Evolutionary conservation across 306 rosid genomes (phyloP).

Genomic region (Cucumis hystrix): DNA sequence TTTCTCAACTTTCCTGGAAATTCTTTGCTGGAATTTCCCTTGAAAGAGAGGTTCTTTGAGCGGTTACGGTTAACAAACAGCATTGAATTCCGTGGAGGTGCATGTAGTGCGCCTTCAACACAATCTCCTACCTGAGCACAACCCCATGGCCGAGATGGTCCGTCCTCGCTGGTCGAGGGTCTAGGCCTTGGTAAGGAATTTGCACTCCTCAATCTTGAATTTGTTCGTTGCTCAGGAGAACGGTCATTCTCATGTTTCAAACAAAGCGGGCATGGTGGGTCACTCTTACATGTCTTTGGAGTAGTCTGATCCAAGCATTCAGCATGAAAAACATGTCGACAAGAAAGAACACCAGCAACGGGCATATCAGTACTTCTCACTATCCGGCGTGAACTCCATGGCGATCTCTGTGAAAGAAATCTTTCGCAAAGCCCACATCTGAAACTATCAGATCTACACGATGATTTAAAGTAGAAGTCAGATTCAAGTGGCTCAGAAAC

Average conservation of each 20-base stretch:
- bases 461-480: slow-evolving; percentile 23
- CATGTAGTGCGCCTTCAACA: slow-evolving; percentile 59
- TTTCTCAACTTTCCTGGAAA: slow-evolving; percentile 53
- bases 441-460: slow-evolving; percentile 32
- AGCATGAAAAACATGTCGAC: slow-evolving; percentile 71
- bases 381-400: slow-evolving; percentile 77
- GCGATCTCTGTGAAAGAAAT: slow-evolving; percentile 65
- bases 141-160: slow-evolving; percentile 59
- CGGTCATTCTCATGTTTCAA: slow-evolving; percentile 35
- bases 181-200: slow-evolving; percentile 35
- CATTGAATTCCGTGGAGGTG: slow-evolving; percentile 47
- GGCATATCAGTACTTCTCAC: slow-evolving; percentile 93
- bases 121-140: slow-evolving; percentile 59
- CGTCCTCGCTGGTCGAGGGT: slow-evolving; percentile 36
- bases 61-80: slow-evolving; percentile 50
- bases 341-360: slow-evolving; percentile 62
- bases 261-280: slow-evolving; percentile 79
- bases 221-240: slow-evolving; percentile 32
- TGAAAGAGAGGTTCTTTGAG: slow-evolving; percentile 43
- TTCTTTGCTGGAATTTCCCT: slow-evolving; percentile 45
- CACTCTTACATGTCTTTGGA: slow-evolving; percentile 41
- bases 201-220: slow-evolving; percentile 29
- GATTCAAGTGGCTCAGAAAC: slow-evolving; percentile 53
- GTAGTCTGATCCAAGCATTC: slow-evolving; percentile 82
- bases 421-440: slow-evolving; percentile 70